Percentiles rank a stretch among this genome's conserved stretches.
Evolutionary conservation across 2,329 filamentous ascomycete genomes (phyloP).

Genomic region (Madurella fahalii): DNA sequence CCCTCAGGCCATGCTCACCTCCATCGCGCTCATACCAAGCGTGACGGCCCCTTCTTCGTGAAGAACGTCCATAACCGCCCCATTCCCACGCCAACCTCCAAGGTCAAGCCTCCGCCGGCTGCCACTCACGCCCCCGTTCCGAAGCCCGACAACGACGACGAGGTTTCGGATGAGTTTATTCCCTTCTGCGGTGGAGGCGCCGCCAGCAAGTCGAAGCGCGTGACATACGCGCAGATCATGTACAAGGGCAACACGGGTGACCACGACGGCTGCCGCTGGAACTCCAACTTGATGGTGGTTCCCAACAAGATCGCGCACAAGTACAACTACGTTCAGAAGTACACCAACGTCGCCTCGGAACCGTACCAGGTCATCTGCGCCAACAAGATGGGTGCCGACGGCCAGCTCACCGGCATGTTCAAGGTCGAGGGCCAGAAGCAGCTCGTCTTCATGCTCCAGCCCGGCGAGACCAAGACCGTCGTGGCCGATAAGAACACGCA

Average conservation of each 20-base stretch:
- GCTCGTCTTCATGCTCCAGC: slow-evolving; percentile 39
- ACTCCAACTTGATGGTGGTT: slow-evolving; percentile 51
- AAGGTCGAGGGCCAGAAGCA: slow-evolving; percentile 30
- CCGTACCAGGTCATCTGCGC: slow-evolving; percentile 41
- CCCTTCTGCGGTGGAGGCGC: slow-evolving; percentile 33
- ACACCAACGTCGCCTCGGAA: slow-evolving; percentile 33
- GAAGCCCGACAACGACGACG: slow-evolving; percentile 35
- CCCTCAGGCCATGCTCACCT: slow-evolving; percentile 36
- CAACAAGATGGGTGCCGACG: slow-evolving; percentile 50
- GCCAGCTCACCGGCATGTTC: slow-evolving; percentile 47
- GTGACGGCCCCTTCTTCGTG: slow-evolving; percentile 25
- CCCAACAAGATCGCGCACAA: slow-evolving; percentile 31
- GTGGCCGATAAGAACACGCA: slow-evolving; percentile 46
- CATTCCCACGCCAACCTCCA: slow-evolving; percentile 14
- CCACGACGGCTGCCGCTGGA: slow-evolving; percentile 33
- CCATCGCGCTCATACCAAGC: slow-evolving; percentile 31
- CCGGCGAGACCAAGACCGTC: slow-evolving; percentile 37
- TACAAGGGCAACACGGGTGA: slow-evolving; percentile 47
- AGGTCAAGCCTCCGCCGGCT: slow-evolving; percentile 10
- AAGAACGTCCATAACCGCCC: slow-evolving; percentile 26
- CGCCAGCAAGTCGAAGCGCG: slow-evolving; percentile 39
- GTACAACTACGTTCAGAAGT: slow-evolving; percentile 44
- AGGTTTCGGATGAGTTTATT: slow-evolving; percentile 19
- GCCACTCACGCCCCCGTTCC: slow-evolving; percentile 10
- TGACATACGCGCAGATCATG: slow-evolving; percentile 43